Evolutionary conservation across 805 yeast species (phyloP), one percentile per base, ranked within the genome.

Genomic region (Scheffersomyces spartinae): DNA sequence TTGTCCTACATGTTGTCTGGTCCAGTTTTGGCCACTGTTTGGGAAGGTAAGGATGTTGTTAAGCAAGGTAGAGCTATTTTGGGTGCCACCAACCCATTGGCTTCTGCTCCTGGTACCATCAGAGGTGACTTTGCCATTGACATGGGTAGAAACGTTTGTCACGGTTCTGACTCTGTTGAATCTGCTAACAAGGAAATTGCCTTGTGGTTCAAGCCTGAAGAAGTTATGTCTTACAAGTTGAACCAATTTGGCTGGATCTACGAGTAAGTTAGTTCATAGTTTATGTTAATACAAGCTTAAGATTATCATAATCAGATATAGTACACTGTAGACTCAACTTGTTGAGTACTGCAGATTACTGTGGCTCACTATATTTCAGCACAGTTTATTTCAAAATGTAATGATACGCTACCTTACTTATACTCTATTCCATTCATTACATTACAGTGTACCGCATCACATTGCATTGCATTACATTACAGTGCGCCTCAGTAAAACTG

Each of bases 31-130:
- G 98, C 98, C 49, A 91, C 95, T 59, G 96, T 86, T 49, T 91
- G 99, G 99, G 97, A 91, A 68, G 99, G 99, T 66, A 91, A 86
- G 72, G 96, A 91, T 55, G 98, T 76, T 60, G 98, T 91, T 63
- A 86, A 88, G 71, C 94, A 83, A 64, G 98, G 98, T 61, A 81
- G 99, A 70, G 77, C 71, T 50, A 77, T 91, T 60, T 76, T 91
- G 52, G 99, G 99, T 68, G 97, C 98, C 47, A 91, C 98, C 64
- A 88, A 91, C 82, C 98, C 99, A 58, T 71, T 79, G 58, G 76
- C 73, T 48, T 82, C 95, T 47, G 88, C 94, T 43, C 97, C 97
- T 63, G 99, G 99, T 64, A 91, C 99, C 66, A 91, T 91, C 74
- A 85, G 99, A 73, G 97, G 95, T 61, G 99, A 91, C 70, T 91